Conservation (phyloP, 192 early-diverging fungal species). For the Backusella parvicylindrica region DNA sequence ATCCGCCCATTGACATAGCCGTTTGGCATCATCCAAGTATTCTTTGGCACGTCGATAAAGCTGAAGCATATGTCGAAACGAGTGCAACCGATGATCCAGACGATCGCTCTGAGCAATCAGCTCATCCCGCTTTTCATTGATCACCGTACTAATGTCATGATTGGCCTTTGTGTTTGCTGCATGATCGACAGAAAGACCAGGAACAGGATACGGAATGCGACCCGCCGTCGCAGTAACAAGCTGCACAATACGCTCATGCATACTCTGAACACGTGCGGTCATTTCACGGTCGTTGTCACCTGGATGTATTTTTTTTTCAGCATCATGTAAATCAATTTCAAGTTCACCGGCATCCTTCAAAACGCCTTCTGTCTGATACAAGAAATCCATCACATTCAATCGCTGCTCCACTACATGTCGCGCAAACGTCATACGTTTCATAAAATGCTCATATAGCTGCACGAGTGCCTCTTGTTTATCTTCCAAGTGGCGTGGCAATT, state of each 20-base stretch:
- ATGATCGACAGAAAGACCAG: neutral
- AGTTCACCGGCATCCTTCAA: neutral
- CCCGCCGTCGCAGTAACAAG: slow-evolving; percentile 2
- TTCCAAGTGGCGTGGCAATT: slow-evolving; percentile 32
- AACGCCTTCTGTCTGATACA: slow-evolving; percentile 10
- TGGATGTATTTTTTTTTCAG: neutral
- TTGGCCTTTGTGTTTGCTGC: slow-evolving; percentile 5
- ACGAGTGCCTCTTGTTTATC: slow-evolving; percentile 26
- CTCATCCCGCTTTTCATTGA: neutral
- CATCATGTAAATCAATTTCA: neutral
- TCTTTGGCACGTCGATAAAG: slow-evolving; percentile 2
- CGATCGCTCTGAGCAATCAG: neutral
- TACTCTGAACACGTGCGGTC: neutral
- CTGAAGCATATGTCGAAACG: slow-evolving; percentile 11
- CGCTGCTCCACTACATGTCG: slow-evolving; percentile 35
- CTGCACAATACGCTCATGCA: slow-evolving; percentile 8
- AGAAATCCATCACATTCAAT: slow-evolving; percentile 34
- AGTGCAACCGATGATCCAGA: neutral
- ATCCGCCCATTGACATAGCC: neutral
- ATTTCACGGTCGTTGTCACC: slow-evolving; percentile 7
- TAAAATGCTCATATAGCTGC: slow-evolving; percentile 23
- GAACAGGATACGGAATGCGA: slow-evolving; percentile 16
- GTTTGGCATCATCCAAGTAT: neutral
- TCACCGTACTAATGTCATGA: neutral
- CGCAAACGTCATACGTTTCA: slow-evolving; percentile 25